Conservation (phyloP, 257 asterid genomes). For the Nicotiana tomentosiformis region DNA sequence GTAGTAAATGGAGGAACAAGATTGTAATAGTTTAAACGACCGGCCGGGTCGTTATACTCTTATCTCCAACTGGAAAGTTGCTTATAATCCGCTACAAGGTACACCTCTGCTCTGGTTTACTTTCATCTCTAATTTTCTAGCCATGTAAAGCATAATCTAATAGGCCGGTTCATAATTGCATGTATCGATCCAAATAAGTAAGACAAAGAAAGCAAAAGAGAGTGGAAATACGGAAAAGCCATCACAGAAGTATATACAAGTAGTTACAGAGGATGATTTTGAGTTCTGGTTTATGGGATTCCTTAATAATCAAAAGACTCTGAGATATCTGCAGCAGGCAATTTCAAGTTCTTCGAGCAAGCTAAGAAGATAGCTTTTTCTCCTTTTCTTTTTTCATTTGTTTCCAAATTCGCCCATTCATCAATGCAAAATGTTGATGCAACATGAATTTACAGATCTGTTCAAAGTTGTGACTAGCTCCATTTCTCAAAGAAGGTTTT, state of each 20-base stretch:
- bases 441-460: not conserved
- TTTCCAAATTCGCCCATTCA: not conserved
- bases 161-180: not conserved
- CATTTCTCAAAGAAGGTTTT: not conserved
- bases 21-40: too few relatives aligned
- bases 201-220: slow-evolving; percentile 20
- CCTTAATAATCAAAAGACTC: slow-evolving; percentile 5
- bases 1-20: too few relatives aligned
- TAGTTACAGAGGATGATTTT: slow-evolving; percentile 36
- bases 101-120: not conserved
- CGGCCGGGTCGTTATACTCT: not conserved
- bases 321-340: slow-evolving; percentile 25
- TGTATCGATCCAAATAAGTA: slow-evolving; percentile 29
- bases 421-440: not conserved
- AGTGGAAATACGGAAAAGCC: slow-evolving; percentile 25
- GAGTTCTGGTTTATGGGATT: slow-evolving; percentile 61
- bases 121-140: not conserved
- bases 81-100: slow-evolving; percentile 18
- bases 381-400: not conserved
- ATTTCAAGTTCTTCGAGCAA: slow-evolving; percentile 7
- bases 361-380: not conserved
- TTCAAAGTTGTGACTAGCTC: not conserved
- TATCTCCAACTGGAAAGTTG: slow-evolving; percentile 14
- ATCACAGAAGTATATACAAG: slow-evolving; percentile 35
- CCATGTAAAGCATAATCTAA: not conserved